phyloP scores from a whole-genome alignment of 2,329 filamentous ascomycete genomes.

The Falciphora oryzae region DNA sequence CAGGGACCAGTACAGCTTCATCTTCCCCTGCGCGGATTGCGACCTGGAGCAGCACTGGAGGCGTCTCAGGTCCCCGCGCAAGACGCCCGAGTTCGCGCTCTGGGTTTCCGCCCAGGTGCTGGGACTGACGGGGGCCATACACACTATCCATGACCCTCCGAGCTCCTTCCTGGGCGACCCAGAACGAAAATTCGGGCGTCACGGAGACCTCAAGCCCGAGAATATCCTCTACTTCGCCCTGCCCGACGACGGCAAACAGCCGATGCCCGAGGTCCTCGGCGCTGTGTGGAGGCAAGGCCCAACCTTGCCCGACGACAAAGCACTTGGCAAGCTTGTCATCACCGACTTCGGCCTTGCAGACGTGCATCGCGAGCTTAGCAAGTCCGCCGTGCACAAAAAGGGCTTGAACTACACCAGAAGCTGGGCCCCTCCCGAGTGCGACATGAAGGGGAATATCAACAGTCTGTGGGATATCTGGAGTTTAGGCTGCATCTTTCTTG shows the following conservation, averaged over 20 bases:
- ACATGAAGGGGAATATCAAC: conserved; percentile 7
- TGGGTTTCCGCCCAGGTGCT: conserved; percentile 16
- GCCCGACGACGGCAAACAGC: neutral
- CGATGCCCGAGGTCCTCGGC: too few relatives aligned
- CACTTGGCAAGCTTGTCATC: conserved; percentile 1
- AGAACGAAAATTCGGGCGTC: neutral
- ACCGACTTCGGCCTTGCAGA: conserved; percentile 14
- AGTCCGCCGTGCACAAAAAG: neutral
- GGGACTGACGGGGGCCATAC: conserved; percentile 13
- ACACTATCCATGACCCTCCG: conserved; percentile 11
- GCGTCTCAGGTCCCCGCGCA: neutral
- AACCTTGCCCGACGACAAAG: too few relatives aligned
- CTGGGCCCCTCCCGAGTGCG: conserved; percentile 13
- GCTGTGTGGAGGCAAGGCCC: too few relatives aligned
- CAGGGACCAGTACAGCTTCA: conserved; percentile 9
- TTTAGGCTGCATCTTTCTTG: conserved; percentile 17
- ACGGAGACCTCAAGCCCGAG: conserved; percentile 19
- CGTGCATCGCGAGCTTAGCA: conserved; percentile 6
- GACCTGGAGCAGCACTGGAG: conserved; percentile 15
- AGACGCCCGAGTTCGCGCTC: neutral
- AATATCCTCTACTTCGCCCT: conserved; percentile 18
- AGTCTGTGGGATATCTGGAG: conserved; percentile 18
- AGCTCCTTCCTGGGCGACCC: neutral
- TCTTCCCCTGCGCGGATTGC: conserved; percentile 17
- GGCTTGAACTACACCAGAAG: neutral